Conservation (phyloP, 345 rosid genomes). For the Brassica cretica region DNA sequence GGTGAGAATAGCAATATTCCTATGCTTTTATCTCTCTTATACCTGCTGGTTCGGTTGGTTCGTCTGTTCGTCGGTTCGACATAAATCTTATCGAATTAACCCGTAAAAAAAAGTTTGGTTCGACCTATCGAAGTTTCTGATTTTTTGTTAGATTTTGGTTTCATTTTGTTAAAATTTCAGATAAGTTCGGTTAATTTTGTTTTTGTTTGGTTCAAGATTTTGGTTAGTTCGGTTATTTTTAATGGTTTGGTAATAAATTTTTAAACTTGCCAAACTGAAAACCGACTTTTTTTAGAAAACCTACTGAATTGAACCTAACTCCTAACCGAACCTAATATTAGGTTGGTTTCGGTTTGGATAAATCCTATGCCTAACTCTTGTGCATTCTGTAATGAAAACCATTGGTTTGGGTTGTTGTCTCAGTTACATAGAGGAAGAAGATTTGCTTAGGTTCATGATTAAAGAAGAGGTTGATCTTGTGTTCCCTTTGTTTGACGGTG, state of each 20-base stretch:
- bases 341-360: not conserved
- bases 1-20: constrained; percentile 43
- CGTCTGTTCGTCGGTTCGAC: not conserved
- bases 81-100: too few species aligned
- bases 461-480: constrained; percentile 85
- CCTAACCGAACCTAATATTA: too few species aligned
- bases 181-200: too few species aligned
- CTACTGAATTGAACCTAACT: not conserved
- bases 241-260: too few species aligned
- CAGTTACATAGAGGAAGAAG: constrained; percentile 76
- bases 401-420: not conserved
- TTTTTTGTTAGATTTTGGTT: not conserved
- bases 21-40: not conserved
- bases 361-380: not conserved
- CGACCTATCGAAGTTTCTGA: not conserved
- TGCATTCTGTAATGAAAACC: not conserved
- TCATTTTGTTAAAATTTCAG: not conserved
- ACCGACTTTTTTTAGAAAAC: not conserved
- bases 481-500: constrained; percentile 65
- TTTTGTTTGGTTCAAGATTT: not conserved
- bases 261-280: too few species aligned
- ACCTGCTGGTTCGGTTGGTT: not conserved
- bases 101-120: too few species aligned
- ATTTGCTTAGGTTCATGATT: constrained; percentile 77
- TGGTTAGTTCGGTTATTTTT: not conserved